Percentiles rank a stretch among this genome's conserved stretches.
phyloP scores from a whole-genome alignment of 371 early-diverging fungal species.

The Conidiobolus incongruus region DNA sequence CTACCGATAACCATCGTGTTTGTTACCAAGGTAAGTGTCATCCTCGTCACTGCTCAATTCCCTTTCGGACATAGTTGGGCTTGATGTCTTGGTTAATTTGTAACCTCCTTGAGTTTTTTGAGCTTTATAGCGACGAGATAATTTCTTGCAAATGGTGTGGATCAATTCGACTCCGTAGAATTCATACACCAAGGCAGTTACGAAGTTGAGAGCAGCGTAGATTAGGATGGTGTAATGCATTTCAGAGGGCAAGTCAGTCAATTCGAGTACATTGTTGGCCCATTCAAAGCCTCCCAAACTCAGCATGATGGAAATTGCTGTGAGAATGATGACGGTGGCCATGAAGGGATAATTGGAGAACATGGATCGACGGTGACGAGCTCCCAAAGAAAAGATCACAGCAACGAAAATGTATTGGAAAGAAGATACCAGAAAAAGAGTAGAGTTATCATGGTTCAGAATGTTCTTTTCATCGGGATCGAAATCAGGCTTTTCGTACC shows the following conservation, averaged over 20 bases:
- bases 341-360: slow-evolving; percentile 35
- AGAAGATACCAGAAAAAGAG: slow-evolving; percentile 63
- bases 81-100: too few relatives aligned
- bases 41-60: too few relatives aligned
- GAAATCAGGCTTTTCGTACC: slow-evolving; percentile 31
- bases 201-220: too few relatives aligned
- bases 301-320: neutral
- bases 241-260: slow-evolving; percentile 1
- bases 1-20: too few relatives aligned
- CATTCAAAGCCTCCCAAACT: neutral
- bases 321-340: neutral
- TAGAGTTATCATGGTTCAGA: slow-evolving; percentile 63
- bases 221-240: too few relatives aligned
- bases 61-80: too few relatives aligned
- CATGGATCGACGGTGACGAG: slow-evolving; percentile 71
- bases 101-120: too few relatives aligned
- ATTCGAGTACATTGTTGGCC: neutral
- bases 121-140: too few relatives aligned
- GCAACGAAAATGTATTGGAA: slow-evolving; percentile 85
- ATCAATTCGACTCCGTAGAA: too few relatives aligned
- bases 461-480: slow-evolving; percentile 50
- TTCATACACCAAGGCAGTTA: too few relatives aligned
- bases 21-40: too few relatives aligned
- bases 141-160: too few relatives aligned
- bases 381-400: slow-evolving; percentile 79